phyloP scores from a whole-genome alignment of 257 asterid species.

The Rauvolfia tetraphylla region DNA sequence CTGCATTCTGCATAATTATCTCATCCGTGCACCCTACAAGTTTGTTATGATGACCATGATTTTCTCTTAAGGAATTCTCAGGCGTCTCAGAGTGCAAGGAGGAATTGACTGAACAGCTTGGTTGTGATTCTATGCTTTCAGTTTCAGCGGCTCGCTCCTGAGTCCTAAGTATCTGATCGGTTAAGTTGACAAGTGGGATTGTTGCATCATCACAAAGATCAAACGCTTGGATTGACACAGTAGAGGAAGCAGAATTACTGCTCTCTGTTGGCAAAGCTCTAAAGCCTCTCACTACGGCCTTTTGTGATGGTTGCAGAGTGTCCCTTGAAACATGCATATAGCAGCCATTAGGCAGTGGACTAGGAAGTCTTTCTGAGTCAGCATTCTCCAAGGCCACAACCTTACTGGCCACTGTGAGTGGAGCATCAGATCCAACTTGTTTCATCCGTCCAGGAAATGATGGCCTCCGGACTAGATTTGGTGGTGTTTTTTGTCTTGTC shows the following conservation, averaged over 20 bases:
- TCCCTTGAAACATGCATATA: slow-evolving; percentile 33
- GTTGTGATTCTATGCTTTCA: slow-evolving; percentile 43
- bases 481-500: slow-evolving; percentile 63
- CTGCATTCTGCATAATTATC: slow-evolving; percentile 25
- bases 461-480: slow-evolving; percentile 43
- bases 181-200: slow-evolving; percentile 34
- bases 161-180: slow-evolving; percentile 34
- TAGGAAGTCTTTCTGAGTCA: slow-evolving; percentile 32
- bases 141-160: slow-evolving; percentile 36
- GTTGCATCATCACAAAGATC: slow-evolving; percentile 63
- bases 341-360: slow-evolving; percentile 31
- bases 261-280: slow-evolving; percentile 57
- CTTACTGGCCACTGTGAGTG: slow-evolving; percentile 31
- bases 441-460: slow-evolving; percentile 50
- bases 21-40: slow-evolving; percentile 27
- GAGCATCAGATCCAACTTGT: slow-evolving; percentile 42
- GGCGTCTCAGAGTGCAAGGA: slow-evolving; percentile 46
- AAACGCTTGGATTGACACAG: slow-evolving; percentile 67
- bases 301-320: slow-evolving; percentile 31
- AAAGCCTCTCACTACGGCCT: slow-evolving; percentile 33
- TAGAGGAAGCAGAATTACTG: slow-evolving; percentile 76
- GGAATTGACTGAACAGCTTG: slow-evolving; percentile 49
- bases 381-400: slow-evolving; percentile 28
- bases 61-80: slow-evolving; percentile 29
- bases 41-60: slow-evolving; percentile 30